Percentiles rank a stretch among this genome's conserved stretches.
Conservation (phyloP, 2,329 filamentous ascomycete genomes). For the Diaporthe australafricana region DNA sequence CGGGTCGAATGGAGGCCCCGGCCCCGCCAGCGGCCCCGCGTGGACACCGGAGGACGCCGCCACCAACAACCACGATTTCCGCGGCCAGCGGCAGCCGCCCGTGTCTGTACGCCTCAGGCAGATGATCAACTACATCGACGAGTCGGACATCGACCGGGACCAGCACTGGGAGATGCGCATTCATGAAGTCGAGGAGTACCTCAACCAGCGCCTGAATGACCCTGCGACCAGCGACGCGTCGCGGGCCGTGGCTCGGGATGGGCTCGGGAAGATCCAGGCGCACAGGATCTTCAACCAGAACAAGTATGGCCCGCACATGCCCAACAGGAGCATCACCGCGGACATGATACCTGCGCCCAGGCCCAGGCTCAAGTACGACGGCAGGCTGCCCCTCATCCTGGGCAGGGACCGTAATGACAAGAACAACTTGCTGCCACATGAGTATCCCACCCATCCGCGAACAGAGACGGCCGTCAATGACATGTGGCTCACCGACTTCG, state of each 20-base stretch:
- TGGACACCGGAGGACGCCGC: background rate
- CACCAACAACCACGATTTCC: slow-evolving; percentile 18
- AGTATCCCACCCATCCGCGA: slow-evolving; percentile 25
- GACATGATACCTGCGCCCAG: slow-evolving; percentile 43
- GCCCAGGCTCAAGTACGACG: slow-evolving; percentile 42
- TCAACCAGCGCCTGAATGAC: slow-evolving; percentile 48
- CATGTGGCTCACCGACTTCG: slow-evolving; percentile 43
- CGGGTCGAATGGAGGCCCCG: background rate
- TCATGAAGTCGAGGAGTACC: slow-evolving; percentile 52
- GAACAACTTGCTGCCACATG: slow-evolving; percentile 6
- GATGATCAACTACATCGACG: slow-evolving; percentile 58
- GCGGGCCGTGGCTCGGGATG: slow-evolving; percentile 43
- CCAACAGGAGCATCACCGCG: slow-evolving; percentile 42
- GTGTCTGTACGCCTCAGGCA: slow-evolving; percentile 47
- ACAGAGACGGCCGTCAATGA: slow-evolving; percentile 46
- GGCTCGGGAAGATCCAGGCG: slow-evolving; percentile 47
- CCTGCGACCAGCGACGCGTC: slow-evolving; percentile 34
- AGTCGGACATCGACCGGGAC: slow-evolving; percentile 59
- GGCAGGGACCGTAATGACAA: slow-evolving; percentile 29
- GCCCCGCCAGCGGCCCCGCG: slow-evolving; percentile 21
- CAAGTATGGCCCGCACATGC: slow-evolving; percentile 47
- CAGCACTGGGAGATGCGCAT: slow-evolving; percentile 53
- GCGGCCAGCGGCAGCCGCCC: slow-evolving; percentile 47
- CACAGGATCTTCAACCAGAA: slow-evolving; percentile 51
- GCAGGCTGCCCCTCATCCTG: slow-evolving; percentile 47